Base-by-base conservation (phyloP, 345 rosid species). In the Firmiana major region DNA sequence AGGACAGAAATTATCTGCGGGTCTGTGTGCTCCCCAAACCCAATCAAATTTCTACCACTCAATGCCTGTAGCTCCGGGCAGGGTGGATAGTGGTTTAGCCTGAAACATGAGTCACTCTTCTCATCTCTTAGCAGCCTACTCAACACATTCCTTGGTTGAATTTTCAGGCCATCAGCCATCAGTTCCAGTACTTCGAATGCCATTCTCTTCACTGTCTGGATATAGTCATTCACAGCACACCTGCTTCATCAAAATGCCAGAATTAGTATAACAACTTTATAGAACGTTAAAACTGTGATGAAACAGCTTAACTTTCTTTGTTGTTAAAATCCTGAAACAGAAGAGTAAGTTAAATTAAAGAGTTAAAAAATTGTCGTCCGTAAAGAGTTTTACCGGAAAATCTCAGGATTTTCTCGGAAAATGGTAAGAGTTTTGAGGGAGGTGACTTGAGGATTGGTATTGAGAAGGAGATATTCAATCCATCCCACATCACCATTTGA, bases 21-120 rank as follows among this genome's bases (percentile, higher is more conserved):
- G 87, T 95, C 99, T 63, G 97, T 89, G 78, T 95, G 97, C 77
- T 92, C 99, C 21, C 98, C 99, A 53, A 95, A 89, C 57, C 98
- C 98, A 43, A 90, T 84, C 81, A 79, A 68, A 78, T 78, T 79
- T 45, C 79, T 70, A 40, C 77, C 79, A 36, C 74, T 77, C 77
- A 73, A 63, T 68, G 51, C 71, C 26, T 3, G 73, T 15, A 73
- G 79, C 84, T 78, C 76, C 12, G 86, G 89, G 80, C 84, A 85
- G 75, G 88, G 76, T 67, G 88, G 99, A 79, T 95, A 93, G 89
- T 95, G 97, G 81, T 95, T 95, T 15, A 93, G 85, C 85, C 99
- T 85, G 79, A 93, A 79, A 71, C 94, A 81, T 21, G 94, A 92
- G 84, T 95, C 99, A 74, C 93, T 90, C 54, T 87, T 87, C 42